phyloP scores from a whole-genome alignment of 257 asterid genomes.

The Scutellaria barbata region DNA sequence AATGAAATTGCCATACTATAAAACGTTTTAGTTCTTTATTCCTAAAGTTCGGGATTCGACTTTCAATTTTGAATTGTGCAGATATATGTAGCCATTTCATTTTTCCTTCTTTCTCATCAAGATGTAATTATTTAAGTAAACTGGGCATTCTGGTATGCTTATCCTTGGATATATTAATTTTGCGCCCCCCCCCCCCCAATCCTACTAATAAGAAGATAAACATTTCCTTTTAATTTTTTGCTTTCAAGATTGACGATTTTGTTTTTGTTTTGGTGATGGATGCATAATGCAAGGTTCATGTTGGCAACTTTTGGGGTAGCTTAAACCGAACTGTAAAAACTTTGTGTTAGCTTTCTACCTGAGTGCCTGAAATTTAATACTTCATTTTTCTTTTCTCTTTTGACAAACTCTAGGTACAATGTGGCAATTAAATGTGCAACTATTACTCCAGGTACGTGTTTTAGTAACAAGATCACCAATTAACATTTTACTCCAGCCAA shows the following conservation, averaged over 20 bases:
- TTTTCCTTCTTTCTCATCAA: background rate
- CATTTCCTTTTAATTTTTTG: background rate
- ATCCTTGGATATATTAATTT: too few relatives aligned
- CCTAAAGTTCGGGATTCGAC: background rate
- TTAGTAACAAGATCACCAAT: constrained; percentile 24
- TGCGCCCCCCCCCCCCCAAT: background rate
- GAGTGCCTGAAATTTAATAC: constrained; percentile 20
- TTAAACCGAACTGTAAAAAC: background rate
- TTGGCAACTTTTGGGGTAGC: background rate
- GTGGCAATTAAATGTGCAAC: constrained; percentile 93
- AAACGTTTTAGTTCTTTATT: background rate
- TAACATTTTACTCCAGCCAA: constrained; percentile 20
- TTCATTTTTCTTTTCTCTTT: constrained; percentile 18
- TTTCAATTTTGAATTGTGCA: too few relatives aligned
- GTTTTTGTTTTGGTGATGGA: constrained; percentile 5
- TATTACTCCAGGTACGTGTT: constrained; percentile 73
- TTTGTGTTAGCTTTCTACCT: background rate
- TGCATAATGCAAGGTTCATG: constrained; percentile 14
- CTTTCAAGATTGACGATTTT: constrained; percentile 5
- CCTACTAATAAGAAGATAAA: background rate
- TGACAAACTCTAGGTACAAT: constrained; percentile 60
- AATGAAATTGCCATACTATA: background rate
- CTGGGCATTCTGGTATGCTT: background rate
- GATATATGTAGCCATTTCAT: background rate
- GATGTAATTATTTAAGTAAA: too few relatives aligned